Percentiles rank a stretch among this genome's conserved stretches.
Conservation (phyloP, 495 filamentous ascomycete genomes). For the Hypoxylon intermedium region DNA sequence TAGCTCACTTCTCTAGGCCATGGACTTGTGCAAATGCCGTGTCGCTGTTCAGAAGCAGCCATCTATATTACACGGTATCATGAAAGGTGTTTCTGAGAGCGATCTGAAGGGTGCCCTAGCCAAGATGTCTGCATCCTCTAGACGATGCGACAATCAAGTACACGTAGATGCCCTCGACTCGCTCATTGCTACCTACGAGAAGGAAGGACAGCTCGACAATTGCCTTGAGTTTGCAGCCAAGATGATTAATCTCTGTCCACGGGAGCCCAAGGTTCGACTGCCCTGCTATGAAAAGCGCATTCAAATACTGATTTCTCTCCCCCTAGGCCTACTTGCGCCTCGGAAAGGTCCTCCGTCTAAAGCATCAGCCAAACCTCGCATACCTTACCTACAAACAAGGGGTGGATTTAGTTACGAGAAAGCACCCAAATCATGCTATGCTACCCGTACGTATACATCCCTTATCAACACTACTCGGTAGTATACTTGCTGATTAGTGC, state of each 20-base stretch:
- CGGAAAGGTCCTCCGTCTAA: constrained; percentile 28
- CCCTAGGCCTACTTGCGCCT: constrained; percentile 26
- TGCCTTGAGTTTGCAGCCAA: constrained; percentile 15
- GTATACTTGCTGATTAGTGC: not conserved
- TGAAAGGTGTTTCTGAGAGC: constrained; percentile 7
- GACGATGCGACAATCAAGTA: constrained; percentile 15
- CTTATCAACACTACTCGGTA: not conserved
- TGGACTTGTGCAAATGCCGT: constrained; percentile 18
- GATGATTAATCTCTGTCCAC: constrained; percentile 33
- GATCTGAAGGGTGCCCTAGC: constrained; percentile 11
- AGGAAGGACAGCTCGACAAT: constrained; percentile 1
- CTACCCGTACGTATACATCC: constrained; percentile 26
- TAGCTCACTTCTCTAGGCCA: constrained; percentile 17
- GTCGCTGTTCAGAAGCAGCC: constrained; percentile 9
- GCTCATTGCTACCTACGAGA: constrained; percentile 26
- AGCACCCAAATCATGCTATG: constrained; percentile 23
- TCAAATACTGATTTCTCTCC: constrained; percentile 3
- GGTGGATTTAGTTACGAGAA: constrained; percentile 35
- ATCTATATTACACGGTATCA: constrained; percentile 12
- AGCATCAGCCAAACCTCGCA: constrained; percentile 11
- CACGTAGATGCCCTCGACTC: constrained; percentile 25
- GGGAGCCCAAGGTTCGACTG: constrained; percentile 26
- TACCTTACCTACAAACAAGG: constrained; percentile 37
- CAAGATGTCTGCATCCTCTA: not conserved
- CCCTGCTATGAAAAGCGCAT: not conserved